These are phyloP conservation scores for Bruguiera hainesii DNA, from an alignment of 441 rosid species.

Conservation along the genomic window DNA sequence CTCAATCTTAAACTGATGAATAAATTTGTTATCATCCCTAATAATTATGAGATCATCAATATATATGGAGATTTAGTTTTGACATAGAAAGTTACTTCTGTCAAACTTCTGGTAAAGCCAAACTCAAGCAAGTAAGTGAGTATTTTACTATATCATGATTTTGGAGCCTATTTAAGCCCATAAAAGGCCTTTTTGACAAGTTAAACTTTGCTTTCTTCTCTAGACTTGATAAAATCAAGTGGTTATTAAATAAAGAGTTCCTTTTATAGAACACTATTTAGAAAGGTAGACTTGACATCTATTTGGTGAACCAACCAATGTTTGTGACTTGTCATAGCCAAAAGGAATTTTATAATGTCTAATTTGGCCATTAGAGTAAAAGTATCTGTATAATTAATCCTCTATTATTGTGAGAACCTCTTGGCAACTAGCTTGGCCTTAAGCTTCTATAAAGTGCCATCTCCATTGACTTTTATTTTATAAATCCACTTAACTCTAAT, in stretches of 20 bases:
- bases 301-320: too few species aligned
- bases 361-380: too few species aligned
- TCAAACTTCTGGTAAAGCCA: neutral
- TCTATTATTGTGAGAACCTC: too few species aligned
- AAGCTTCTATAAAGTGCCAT: too few species aligned
- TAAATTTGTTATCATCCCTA: neutral
- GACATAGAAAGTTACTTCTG: neutral
- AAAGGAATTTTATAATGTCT: too few species aligned
- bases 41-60: neutral
- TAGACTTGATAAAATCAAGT: neutral
- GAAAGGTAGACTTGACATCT: neutral
- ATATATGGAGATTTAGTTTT: neutral
- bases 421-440: too few species aligned
- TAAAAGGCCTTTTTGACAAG: too few species aligned
- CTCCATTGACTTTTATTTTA: too few species aligned
- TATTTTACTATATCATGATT: neutral
- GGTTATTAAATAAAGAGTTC: neutral
- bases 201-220: neutral
- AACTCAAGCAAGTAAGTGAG: neutral
- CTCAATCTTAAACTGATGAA: neutral
- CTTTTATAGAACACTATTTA: neutral
- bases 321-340: too few species aligned
- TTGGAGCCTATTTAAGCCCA: neutral
- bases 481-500: too few species aligned
- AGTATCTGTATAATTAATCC: too few species aligned